Base-by-base conservation (phyloP, 768 basidiomycete genomes). In the Leucocoprinus sp. region DNA sequence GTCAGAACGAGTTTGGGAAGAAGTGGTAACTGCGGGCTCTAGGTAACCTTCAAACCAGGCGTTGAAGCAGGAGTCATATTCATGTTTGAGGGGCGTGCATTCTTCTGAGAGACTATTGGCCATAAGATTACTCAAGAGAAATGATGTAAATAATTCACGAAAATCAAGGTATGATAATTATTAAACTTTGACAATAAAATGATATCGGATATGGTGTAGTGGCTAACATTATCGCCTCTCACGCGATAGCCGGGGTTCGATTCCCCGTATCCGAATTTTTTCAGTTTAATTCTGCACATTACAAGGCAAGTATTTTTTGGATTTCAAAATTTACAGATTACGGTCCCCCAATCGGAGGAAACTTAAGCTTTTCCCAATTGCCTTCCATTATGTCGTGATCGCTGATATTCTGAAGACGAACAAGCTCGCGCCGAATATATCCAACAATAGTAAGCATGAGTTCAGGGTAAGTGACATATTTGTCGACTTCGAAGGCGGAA, bases 41-140 rank as follows among this genome's bases (percentile, higher is more conserved):
- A 97, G 79, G 61, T 97, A 99, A 8, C 89, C 91, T 62, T 96
- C 93, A 55, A 99, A 93, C 95, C 93, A 97, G 6, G 85, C 78
- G 57, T 96, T 96, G 69, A 98, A 98, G 70, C 93, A 98, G 0
- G 86, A 70, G 63, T 98, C 93, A 60, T 96, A 98, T 45, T 78
- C 67, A 42, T 80, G 78, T 63, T 98, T 97, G 48, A 95, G 72
- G 0, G 87, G 83, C 4, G 93, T 96, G 65, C 95, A 98, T 68
- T 81, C 76, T 7, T 78, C 67, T 1, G 85, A 78, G 18, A 97
- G 76, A 47, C 90, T 93, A 50, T 81, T 72, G 0, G 89, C 81
- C 88, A 91, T 88, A n/a, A n/a, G n/a, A n/a, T n/a, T n/a, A n/a
- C n/a, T n/a, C n/a, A n/a, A n/a, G n/a, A n/a, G n/a, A n/a, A n/a